Base-by-base conservation (phyloP, 805 yeast genomes). In the Metschnikowia gruessii region DNA sequence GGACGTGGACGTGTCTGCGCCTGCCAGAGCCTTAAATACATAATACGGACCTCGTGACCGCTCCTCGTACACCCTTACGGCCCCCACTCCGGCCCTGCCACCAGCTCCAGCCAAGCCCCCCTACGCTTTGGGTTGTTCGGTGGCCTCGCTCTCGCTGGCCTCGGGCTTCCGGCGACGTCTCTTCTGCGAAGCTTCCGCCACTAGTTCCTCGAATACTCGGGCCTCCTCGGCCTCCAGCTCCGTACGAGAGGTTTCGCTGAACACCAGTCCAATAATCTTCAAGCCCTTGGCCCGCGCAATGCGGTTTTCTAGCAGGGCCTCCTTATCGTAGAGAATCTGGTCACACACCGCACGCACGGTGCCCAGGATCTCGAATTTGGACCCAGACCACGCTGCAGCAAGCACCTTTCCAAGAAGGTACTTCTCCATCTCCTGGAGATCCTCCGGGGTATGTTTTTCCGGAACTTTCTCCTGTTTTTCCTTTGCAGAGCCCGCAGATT, bases 381-480 rank as follows among this genome's bases (percentile, higher is more conserved):
- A 82, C 0, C 92, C 89, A 11, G 81, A 81, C 95, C 95, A 87
- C 8, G 94, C 94, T 2, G 91, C 92, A 8, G 87, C 84, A 30
- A 87, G 67, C 16, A 86, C 87, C 62, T 86, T 87, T 17, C 92
- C 94, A 74, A 85, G 82, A 53, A 87, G 66, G 28, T 82, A 72
- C 61, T 85, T 82, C 59, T 86, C 92, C 72, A 82, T 76, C 50
- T 83, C 85, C 2, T 87, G 88, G 19, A 82, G 51, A 45, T 82
- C 85, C 53, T 82, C 87, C 2, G 73, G 72, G 0, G 85, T 63
- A 51, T 72, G 76, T 48, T 68, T 68, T 26, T 64, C 69, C 0
- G 77, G 77, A 7, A 59, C 50, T 32, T 52, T 52, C 46, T 34
- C 52, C 51, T 49, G 35, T 38, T 28, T 19, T 6, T 15, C 24